Base-by-base conservation (phyloP, 2,329 filamentous ascomycete genomes). In the Tolypocladium cylindrosporum region DNA sequence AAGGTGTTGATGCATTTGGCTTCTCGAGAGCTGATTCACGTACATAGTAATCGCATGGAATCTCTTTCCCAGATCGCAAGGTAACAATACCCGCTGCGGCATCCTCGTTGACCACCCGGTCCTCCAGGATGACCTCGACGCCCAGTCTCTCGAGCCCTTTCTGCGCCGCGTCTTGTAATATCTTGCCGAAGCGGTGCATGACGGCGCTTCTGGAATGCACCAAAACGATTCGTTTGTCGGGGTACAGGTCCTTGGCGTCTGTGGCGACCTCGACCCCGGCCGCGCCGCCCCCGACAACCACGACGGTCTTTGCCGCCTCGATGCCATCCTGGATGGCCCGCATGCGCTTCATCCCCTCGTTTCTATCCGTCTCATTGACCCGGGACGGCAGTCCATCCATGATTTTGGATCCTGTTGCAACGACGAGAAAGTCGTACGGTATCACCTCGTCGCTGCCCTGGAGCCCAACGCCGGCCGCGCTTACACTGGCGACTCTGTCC, bases 231-330 rank as follows among this genome's bases (percentile, higher is more conserved):
- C 71, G 68, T 68, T 87, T 87, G 8, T 79, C 74, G 0, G 82
- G 81, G 61, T 82, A 84, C 11, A 72, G 66, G 6, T 74, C 74
- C 67, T 84, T 85, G 11, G 81, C 78, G 64, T 87, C 84, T 0
- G 81, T 77, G 0, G 82, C 83, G 40, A 86, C 69, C 68, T 87
- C 81, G 0, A 87, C 79, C 1, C 84, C 84, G 0, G 83, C 84
- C 0, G 84, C 82, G 3, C 84, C 84, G 0, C 82, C 83, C 2
- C 84, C 84, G 0, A 82, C 74, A 0, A 83, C 74, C 2, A 81
- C 78, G 8, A 83, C 62, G 37, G 71, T 72, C 14, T 66, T 66
- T 1, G 79, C 75, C 0, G 65, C 62, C 45, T 71, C 71, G 55
- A 85, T 77, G 3, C 68, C 68, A 0, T 63, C 61, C 67, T 83